Base-by-base conservation (phyloP, 306 rosid species). In the Carpinus viminea region DNA sequence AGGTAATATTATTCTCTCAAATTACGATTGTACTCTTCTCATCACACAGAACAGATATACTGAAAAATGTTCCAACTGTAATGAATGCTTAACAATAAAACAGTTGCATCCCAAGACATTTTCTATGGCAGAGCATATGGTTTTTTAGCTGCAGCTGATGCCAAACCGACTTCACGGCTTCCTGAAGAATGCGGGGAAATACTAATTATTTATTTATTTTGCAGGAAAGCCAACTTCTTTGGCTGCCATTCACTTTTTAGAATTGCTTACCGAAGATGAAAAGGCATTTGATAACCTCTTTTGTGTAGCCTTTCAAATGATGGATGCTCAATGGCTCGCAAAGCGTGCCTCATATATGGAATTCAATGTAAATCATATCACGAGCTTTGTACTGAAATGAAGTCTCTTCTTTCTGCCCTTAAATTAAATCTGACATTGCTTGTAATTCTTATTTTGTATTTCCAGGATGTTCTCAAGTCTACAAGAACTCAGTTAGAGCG, bases 271-370 rank as follows among this genome's bases (percentile, higher is more conserved):
- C 68, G 88, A 86, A 68, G 99, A 95, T 76, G 99, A 90, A 80
- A 85, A 81, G 98, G 96, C 97, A 70, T 95, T 92, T 82, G 99
- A 95, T 78, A 81, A 84, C 80, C 91, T 95, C 26, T 95, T 68
- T 71, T 93, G 99, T 77, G 81, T 93, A 50, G 91, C 98, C 71
- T 95, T 90, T 80, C 92, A 82, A 83, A 88, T 93, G 96, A 91
- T 95, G 98, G 99, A 95, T 87, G 97, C 93, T 62, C 97, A 92
- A 72, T 95, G 99, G 99, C 94, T 95, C 10, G 94, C 98, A 26
- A 91, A 83, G 83, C 93, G 89, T n/a, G 98, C 99, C 41, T 83
- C 99, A 0, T 95, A 95, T 73, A 91, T 95, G 99, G 93, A 93
- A 45, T 95, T 95, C 85, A 95, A 95, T 61, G 99, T 95, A 92